phyloP scores from a whole-genome alignment of 495 filamentous ascomycete genomes.

The Aspergillus sclerotiicarbonarius region DNA sequence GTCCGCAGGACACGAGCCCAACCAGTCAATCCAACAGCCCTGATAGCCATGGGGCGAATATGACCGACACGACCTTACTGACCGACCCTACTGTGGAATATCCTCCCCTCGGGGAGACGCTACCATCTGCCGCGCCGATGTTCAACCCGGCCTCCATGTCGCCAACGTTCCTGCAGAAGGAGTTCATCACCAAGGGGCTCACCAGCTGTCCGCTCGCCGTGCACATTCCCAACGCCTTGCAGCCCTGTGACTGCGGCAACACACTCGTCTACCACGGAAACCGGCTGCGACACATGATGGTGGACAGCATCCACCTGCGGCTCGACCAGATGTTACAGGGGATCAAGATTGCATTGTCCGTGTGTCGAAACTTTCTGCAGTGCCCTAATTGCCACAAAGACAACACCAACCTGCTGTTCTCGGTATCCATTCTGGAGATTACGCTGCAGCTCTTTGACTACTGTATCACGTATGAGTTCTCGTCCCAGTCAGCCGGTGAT shows the following conservation, averaged over 20 bases:
- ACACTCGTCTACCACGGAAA: conserved; percentile 35
- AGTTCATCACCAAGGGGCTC: conserved; percentile 29
- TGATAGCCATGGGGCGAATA: conserved; percentile 11
- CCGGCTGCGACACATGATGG: conserved; percentile 34
- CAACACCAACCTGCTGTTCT: conserved; percentile 29
- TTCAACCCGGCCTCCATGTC: conserved; percentile 34
- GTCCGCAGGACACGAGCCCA: conserved; percentile 8
- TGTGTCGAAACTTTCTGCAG: conserved; percentile 37
- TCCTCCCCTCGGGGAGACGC: conserved; percentile 7
- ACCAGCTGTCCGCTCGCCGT: conserved; percentile 33
- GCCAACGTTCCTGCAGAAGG: conserved; percentile 36
- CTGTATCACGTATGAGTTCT: conserved; percentile 32
- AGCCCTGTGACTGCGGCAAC: conserved; percentile 37
- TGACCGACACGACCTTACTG: conserved; percentile 11
- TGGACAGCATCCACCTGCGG: conserved; percentile 28
- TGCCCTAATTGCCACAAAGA: conserved; percentile 39
- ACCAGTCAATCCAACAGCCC: conserved; percentile 20
- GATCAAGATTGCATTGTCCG: conserved; percentile 33
- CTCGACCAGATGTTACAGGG: conserved; percentile 41
- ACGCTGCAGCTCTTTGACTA: conserved; percentile 38
- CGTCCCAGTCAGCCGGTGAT: conserved; percentile 13
- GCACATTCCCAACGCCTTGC: conserved; percentile 19
- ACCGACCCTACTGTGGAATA: conserved; percentile 17
- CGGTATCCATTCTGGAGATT: conserved; percentile 34
- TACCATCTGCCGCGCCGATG: conserved; percentile 18